Base-by-base conservation (phyloP, 2,329 filamentous ascomycete genomes). In the Stagonosporopsis chrysanthemi region DNA sequence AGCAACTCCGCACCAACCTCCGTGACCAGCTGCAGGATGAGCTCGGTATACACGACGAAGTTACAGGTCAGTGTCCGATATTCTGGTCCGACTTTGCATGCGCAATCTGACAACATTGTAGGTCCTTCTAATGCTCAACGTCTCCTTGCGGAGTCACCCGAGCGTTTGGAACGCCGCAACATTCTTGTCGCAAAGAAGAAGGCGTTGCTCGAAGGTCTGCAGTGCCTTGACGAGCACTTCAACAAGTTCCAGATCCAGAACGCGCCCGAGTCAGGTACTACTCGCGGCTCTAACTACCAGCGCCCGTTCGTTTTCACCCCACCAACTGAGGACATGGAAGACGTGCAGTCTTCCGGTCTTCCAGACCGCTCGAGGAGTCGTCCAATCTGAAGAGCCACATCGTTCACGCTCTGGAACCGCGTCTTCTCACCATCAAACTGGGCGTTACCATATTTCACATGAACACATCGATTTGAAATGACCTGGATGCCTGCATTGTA, bases 61-160 rank as follows among this genome's bases (percentile, higher is more conserved):
- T 58, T 1, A 52, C 70, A 24, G 69, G 70, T 68, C 58, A 36
- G 69, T 46, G 12, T 5, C 28, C 12, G 11, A 33, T 11, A 22
- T 28, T 14, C n/a, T 40, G 50, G 17, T 24, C 28, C 19, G 11
- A 15, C 22, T 8, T 28, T 12, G 9, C 31, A 26, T 2, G 4
- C 15, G 23, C 38, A 26, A 15, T 5, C 40, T 52, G 4, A 41
- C 35, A 23, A 0, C 19, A 5, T 15, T 31, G 1, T 62, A 68
- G 52, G 56, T 52, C 29, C 51, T 2, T 31, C 24, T 19, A 56
- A 38, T 1, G 53, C 53, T 1, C 47, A 57, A 22, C 63, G 54
- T 19, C 31, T 80, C 0, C 57, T 80, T 0, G 74, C 70, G 0
- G 75, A 78, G 40, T 73, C 78, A 23, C 63, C 71, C 0, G 64